Conservation (phyloP, 257 asterid genomes). For the Penstemon barbatus region DNA sequence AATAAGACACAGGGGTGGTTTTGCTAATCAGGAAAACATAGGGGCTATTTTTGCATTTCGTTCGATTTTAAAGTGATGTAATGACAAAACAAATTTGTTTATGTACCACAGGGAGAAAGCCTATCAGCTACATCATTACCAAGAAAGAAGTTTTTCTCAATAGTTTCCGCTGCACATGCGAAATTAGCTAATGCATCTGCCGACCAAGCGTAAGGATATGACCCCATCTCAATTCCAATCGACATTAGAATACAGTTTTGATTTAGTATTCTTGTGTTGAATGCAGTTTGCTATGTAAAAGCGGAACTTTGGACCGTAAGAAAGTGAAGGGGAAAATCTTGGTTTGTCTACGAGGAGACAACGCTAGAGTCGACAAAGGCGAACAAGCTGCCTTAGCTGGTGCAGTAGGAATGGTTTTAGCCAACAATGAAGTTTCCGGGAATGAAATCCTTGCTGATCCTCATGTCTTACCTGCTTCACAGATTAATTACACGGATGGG, state of each 20-base stretch:
- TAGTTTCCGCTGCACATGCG: conserved; percentile 57
- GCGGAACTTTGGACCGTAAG: conserved; percentile 64
- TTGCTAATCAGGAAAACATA: too few relatives aligned
- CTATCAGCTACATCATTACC: conserved; percentile 53
- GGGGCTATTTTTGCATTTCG: too few relatives aligned
- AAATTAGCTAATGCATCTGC: conserved; percentile 48
- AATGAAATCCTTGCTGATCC: conserved; percentile 86
- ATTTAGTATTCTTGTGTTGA: neutral
- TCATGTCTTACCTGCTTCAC: conserved; percentile 82
- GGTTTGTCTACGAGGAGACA: conserved; percentile 81
- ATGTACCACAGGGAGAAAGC: conserved; percentile 66
- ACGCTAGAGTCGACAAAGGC: conserved; percentile 71
- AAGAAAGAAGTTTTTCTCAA: conserved; percentile 37
- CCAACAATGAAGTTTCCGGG: conserved; percentile 61
- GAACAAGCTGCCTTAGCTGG: conserved; percentile 73
- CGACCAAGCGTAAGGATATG: conserved; percentile 63
- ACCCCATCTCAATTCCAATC: neutral
- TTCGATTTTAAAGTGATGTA: neutral
- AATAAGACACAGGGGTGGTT: too few relatives aligned
- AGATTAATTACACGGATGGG: conserved; percentile 72
- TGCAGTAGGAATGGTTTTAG: conserved; percentile 86
- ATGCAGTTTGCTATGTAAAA: conserved; percentile 63
- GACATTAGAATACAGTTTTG: neutral
- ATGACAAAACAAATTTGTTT: neutral
- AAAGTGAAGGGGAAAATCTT: conserved; percentile 82